Percentiles rank a stretch among this genome's conserved stretches.
These are phyloP conservation scores for Cardiospermum halicacabum DNA, from an alignment of 345 rosid species.

Conservation along the genomic window DNA sequence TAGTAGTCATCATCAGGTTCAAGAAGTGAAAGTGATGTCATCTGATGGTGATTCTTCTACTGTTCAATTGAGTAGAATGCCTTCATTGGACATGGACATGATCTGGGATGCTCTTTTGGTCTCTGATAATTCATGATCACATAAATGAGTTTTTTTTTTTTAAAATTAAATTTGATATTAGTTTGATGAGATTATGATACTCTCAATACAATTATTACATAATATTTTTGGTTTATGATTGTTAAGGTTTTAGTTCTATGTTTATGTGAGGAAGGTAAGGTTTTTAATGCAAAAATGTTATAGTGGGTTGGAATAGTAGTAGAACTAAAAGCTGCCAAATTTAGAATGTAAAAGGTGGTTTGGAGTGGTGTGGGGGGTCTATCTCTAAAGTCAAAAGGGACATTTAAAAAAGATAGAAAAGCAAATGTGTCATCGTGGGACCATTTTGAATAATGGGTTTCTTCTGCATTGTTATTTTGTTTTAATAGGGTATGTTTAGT, in stretches of 20 bases:
- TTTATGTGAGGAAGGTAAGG: neutral
- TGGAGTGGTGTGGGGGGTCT: no score
- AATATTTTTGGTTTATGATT: neutral
- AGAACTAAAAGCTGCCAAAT: conserved; percentile 10
- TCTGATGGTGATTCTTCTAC: conserved; percentile 57
- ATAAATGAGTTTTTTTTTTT: neutral
- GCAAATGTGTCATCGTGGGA: neutral
- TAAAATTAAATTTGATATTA: neutral
- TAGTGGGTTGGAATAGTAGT: no score
- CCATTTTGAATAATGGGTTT: conserved; percentile 7
- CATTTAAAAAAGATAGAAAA: neutral
- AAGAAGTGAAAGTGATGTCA: conserved; percentile 21
- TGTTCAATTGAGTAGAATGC: conserved; percentile 91
- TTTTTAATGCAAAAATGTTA: no score
- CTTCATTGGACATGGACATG: conserved; percentile 94
- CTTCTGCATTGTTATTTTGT: neutral
- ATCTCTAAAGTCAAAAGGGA: neutral
- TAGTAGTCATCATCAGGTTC: no score
- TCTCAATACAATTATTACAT: no score
- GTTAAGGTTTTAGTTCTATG: neutral
- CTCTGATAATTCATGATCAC: conserved; percentile 43
- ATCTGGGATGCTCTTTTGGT: conserved; percentile 89
- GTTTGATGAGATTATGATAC: neutral
- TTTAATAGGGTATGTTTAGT: neutral
- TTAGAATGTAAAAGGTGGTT: conserved; percentile 4